phyloP scores from a whole-genome alignment of 2,329 filamentous ascomycete genomes.

The Pseudogymnoascus sp. region DNA sequence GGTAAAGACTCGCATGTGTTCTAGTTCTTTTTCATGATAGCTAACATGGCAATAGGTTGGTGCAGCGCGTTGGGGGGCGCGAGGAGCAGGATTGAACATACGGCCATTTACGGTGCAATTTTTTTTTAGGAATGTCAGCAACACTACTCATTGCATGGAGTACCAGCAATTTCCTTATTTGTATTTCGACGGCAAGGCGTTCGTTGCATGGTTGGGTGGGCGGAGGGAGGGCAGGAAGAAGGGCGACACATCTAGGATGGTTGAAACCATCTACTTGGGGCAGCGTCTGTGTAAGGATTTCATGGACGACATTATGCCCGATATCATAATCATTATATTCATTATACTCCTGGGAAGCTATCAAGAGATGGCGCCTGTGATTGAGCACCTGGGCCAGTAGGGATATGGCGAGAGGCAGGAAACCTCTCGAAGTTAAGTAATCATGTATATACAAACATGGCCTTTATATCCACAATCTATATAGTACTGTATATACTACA shows the following conservation, averaged over 20 bases:
- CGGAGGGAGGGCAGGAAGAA: not conserved
- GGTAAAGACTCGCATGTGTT: conserved; percentile 31
- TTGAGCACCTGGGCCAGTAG: not conserved
- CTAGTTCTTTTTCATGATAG: conserved; percentile 2
- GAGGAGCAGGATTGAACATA: conserved; percentile 34
- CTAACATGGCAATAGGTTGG: conserved; percentile 37
- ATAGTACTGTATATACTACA: conserved; percentile 4
- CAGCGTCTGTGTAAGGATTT: not conserved
- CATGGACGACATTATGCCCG: conserved; percentile 1
- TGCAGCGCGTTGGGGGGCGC: conserved; percentile 52
- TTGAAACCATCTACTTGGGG: not conserved
- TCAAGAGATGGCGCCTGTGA: not conserved
- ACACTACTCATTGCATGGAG: conserved; percentile 3
- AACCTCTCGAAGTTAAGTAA: not conserved
- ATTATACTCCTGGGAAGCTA: not conserved
- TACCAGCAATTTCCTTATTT: conserved; percentile 5
- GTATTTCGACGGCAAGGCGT: not conserved
- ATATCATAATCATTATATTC: conserved; percentile 9
- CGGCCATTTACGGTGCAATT: not conserved
- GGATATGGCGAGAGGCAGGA: not conserved
- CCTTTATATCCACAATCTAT: conserved; percentile 3
- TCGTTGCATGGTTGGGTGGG: not conserved
- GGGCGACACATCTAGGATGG: not conserved
- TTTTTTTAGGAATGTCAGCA: not conserved
- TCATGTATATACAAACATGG: conserved; percentile 3